Base-by-base conservation (phyloP, 371 early-diverging fungal genomes). In the Apophysomyces sp. region DNA sequence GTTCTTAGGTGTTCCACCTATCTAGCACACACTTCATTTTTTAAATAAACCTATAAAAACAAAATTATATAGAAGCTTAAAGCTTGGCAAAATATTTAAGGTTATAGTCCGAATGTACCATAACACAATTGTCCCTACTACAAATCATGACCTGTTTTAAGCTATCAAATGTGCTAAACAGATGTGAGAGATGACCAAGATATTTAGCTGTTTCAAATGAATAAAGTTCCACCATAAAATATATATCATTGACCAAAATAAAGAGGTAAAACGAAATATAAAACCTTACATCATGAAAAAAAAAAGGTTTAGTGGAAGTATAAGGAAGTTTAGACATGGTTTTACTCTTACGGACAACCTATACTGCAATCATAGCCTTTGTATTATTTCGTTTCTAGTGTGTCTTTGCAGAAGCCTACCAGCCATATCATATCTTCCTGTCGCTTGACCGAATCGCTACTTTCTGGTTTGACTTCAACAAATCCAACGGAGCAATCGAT, bases 251-350 rank as follows among this genome's bases (percentile, higher is more conserved):
- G 15, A 57, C 37, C 21, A 28, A 60, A 59, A 62, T 59, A 13
- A 69, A 69, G 59, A 63, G 2, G 28, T 62, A 69, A 30, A 65
- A 65, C 34, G 53, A 69, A 60, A 68, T 63, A 61, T 63, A 68
- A 63, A 41, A 61, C 4, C 58, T 58, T 63, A 61, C 44, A 62
- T 18, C 58, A 67, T 57, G 41, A 57, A 52, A 55, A 18, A 24
- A 58, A 36, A n/a, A 57, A 27, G 41, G 58, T 57, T 40, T 9
- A 40, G 37, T 52, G 24, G 5, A 49, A 2, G 28, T 52, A 13
- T 34, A 34, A 34, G 4, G 13, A 34, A 13, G 4, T 34, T 34
- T 34, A 34, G 34, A 34, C 7, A 34, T 34, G 3, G 13, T 13
- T 30, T 27, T 52, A 55, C 58, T 61, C 55, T 57, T 68, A 61